These are phyloP conservation scores for Bocquillonia castaneifolia DNA, from an alignment of 441 rosid species.

Conservation along the genomic window DNA sequence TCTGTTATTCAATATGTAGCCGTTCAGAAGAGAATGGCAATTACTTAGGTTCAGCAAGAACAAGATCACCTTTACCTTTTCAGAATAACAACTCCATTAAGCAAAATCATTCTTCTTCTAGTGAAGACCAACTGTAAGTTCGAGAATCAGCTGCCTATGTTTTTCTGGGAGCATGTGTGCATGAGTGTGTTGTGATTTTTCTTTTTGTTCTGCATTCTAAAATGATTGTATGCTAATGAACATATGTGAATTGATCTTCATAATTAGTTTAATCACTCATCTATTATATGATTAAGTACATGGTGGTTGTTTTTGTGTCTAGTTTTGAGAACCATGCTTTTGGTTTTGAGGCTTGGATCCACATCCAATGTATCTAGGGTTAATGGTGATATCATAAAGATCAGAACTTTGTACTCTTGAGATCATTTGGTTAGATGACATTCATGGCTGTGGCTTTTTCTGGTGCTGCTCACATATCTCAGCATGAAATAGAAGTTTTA, in stretches of 20 bases:
- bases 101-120: conserved; percentile 30
- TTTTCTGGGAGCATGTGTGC: not conserved
- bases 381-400: not conserved
- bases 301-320: not conserved
- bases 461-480: not conserved
- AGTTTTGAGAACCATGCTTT: conserved; percentile 2
- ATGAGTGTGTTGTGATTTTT: not conserved
- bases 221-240: not conserved
- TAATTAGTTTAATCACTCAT: not conserved
- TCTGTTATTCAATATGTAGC: conserved; percentile 34
- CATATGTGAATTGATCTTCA: not conserved
- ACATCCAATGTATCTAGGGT: not conserved
- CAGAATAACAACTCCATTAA: conserved; percentile 29
- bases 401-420: not conserved
- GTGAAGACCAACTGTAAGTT: conserved; percentile 38
- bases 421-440: not conserved
- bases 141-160: not conserved
- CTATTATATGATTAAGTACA: not conserved
- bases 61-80: conserved; percentile 31
- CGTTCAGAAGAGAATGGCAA: conserved; percentile 29
- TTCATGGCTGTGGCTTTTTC: not conserved
- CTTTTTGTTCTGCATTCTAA: not conserved
- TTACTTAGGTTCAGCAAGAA: conserved; percentile 27
- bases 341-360: conserved; percentile 7
- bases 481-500: not conserved